phyloP scores from a whole-genome alignment of 1,284 basidiomycete species.

The Fomitiporia mediterranea region DNA sequence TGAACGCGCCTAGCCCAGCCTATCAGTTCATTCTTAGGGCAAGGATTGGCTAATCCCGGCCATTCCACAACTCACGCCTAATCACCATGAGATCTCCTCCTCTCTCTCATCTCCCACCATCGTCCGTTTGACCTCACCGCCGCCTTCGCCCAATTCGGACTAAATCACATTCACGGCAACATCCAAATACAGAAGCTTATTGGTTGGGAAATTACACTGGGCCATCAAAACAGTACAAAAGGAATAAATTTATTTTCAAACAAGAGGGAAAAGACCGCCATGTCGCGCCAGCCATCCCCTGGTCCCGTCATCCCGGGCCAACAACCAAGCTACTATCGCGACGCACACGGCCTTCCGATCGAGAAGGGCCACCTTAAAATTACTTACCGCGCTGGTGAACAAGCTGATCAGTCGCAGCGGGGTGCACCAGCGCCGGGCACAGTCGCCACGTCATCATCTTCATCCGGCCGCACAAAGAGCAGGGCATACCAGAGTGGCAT shows the following conservation, averaged over 20 bases:
- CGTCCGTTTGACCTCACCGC: constrained; percentile 21
- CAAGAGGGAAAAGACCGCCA: too few species aligned
- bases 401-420: constrained; percentile 31
- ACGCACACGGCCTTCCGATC: constrained; percentile 22
- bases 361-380: constrained; percentile 1
- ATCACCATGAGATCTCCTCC: constrained; percentile 22
- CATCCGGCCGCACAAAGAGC: constrained; percentile 34
- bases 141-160: constrained; percentile 5
- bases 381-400: not conserved
- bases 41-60: constrained; percentile 1
- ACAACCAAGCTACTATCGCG: constrained; percentile 22
- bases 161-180: too few species aligned
- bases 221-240: constrained; percentile 25
- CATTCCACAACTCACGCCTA: not conserved
- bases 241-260: too few species aligned
- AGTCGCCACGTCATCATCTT: constrained; percentile 12
- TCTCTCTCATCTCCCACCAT: constrained; percentile 22
- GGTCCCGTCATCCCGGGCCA: constrained; percentile 35
- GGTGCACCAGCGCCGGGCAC: not conserved
- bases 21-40: not conserved
- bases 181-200: not conserved
- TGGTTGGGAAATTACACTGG: not conserved
- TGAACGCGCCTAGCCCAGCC: not conserved
- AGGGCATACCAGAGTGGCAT: constrained; percentile 56
- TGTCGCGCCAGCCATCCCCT: constrained; percentile 52